A percentile compares a stretch with the other conserved stretches of the same genome.
Conservation (phyloP, 2,329 filamentous ascomycete genomes). For the Scedosporium boydii region DNA sequence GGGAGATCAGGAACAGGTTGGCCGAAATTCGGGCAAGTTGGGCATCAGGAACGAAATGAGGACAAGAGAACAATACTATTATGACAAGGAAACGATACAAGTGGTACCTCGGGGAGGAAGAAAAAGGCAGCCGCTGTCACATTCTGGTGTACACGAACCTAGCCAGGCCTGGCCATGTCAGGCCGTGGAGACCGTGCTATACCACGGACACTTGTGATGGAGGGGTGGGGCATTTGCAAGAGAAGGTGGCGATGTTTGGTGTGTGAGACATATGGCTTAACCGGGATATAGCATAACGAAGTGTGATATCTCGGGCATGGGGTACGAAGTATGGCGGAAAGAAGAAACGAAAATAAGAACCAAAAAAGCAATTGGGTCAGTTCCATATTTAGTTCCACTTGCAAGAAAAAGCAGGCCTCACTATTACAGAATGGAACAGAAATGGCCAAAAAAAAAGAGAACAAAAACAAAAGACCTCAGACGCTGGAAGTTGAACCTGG, state of each 20-base stretch:
- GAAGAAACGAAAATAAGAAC: neutral
- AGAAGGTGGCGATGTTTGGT: neutral
- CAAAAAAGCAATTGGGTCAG: neutral
- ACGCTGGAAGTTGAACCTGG: neutral
- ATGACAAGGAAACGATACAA: neutral
- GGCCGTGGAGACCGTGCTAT: neutral
- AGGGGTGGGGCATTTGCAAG: neutral
- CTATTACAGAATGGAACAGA: neutral
- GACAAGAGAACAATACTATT: neutral
- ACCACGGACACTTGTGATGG: neutral
- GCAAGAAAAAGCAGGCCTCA: neutral
- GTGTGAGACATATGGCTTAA: neutral
- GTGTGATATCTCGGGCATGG: neutral
- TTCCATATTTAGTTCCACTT: neutral
- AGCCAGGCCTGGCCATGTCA: neutral
- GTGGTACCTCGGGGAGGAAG: neutral
- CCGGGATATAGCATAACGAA: neutral
- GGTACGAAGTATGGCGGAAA: neutral
- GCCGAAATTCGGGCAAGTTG: neutral
- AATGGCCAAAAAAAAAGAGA: neutral
- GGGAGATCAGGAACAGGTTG: neutral
- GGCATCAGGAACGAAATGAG: neutral
- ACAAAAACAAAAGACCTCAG: neutral
- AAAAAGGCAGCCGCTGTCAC: neutral
- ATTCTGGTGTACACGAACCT: neutral